These are phyloP conservation scores for Pichia paraexigua DNA, from an alignment of 805 yeast species.

Conservation along the genomic window DNA sequence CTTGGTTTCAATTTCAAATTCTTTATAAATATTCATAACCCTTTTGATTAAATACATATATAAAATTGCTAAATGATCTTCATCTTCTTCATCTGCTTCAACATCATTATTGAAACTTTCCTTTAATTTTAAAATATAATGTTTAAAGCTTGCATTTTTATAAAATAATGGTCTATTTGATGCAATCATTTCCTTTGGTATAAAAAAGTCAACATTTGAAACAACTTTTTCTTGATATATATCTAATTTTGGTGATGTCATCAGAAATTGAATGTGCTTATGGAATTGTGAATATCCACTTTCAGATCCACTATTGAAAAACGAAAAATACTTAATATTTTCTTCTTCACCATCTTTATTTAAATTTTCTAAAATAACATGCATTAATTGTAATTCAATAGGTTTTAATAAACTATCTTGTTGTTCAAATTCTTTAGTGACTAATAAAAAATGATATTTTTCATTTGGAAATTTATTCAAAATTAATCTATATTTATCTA, in stretches of 20 bases:
- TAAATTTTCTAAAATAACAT: conserved; percentile 44
- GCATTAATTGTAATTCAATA: conserved; percentile 55
- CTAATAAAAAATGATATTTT: conserved; percentile 68
- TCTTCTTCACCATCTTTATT: conserved; percentile 28
- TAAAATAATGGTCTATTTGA: conserved; percentile 53
- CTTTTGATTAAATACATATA: conserved; percentile 70
- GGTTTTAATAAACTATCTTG: conserved; percentile 70
- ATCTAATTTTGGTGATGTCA: conserved; percentile 50
- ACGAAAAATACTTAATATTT: conserved; percentile 53
- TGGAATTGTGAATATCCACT: conserved; percentile 96
- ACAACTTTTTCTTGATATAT: conserved; percentile 51
- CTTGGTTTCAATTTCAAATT: conserved; percentile 29
- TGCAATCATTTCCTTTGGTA: conserved; percentile 39
- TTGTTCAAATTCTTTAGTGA: conserved; percentile 65
- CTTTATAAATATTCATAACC: conserved; percentile 57
- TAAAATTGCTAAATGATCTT: conserved; percentile 54
- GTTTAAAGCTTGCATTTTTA: conserved; percentile 66
- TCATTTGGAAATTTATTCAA: conserved; percentile 84
- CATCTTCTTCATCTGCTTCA: conserved; percentile 32
- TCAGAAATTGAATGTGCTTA: conserved; percentile 83
- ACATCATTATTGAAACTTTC: conserved; percentile 21
- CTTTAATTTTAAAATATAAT: conserved; percentile 65
- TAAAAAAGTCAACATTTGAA: conserved; percentile 37
- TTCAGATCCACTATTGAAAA: conserved; percentile 80
- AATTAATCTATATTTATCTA: conserved; percentile 51